phyloP scores from a whole-genome alignment of 225 moss, liverwort and hornwort genomes.

The Antitrichia curtipendula region DNA sequence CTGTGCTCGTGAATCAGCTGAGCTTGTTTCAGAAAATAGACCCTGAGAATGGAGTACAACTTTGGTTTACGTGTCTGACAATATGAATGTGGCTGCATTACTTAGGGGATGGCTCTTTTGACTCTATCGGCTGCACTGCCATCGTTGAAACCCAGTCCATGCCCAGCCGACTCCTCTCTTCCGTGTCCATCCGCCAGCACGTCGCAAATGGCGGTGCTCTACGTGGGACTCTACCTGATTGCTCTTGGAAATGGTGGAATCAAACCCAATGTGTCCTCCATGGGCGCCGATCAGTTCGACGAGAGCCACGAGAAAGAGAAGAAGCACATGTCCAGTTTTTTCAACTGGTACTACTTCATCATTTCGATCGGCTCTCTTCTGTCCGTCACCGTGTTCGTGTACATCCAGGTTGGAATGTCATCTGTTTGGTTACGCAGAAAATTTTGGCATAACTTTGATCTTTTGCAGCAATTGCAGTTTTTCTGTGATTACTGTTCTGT shows the following conservation, averaged over 20 bases:
- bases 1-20: background rate
- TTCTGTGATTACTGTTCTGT: background rate
- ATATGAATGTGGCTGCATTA: background rate
- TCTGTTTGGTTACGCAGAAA: background rate
- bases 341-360: slow-evolving; percentile 98
- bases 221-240: slow-evolving; percentile 74
- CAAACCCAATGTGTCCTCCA: slow-evolving; percentile 87
- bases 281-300: slow-evolving; percentile 97
- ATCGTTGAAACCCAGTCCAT: slow-evolving; percentile 53
- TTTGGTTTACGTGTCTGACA: background rate
- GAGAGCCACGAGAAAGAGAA: slow-evolving; percentile 63
- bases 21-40: background rate
- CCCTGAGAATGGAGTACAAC: background rate
- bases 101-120: slow-evolving; percentile 83
- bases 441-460: background rate
- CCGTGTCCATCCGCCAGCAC: slow-evolving; percentile 52
- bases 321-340: slow-evolving; percentile 89
- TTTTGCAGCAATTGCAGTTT: background rate
- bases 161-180: slow-evolving; percentile 24
- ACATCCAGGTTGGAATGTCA: slow-evolving; percentile 37
- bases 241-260: slow-evolving; percentile 96
- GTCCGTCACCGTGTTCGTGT: slow-evolving; percentile 88
- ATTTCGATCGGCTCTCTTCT: slow-evolving; percentile 93
- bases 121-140: slow-evolving; percentile 71
- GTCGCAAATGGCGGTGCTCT: slow-evolving; percentile 56